Percentiles rank a stretch among this genome's conserved stretches.
These are phyloP conservation scores for Malbranchea cinnamomea DNA, from an alignment of 2,329 filamentous ascomycete genomes.

Conservation along the genomic window DNA sequence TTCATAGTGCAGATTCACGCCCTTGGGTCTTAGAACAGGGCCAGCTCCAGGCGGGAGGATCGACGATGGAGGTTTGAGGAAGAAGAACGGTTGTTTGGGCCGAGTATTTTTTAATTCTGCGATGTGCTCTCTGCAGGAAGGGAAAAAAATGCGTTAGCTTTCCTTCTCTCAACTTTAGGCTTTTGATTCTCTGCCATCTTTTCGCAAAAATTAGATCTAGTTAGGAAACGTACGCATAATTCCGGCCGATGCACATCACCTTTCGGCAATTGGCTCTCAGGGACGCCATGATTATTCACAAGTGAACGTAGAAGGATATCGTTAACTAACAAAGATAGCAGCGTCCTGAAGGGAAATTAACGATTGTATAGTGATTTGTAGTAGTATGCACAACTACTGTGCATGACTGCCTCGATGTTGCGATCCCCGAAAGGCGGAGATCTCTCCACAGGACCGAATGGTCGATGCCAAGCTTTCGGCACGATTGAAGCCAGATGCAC, in stretches of 20 bases:
- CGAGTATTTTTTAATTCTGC: conserved; percentile 74
- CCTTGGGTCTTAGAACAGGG: conserved; percentile 65
- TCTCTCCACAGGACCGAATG: no score
- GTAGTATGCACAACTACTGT: no score
- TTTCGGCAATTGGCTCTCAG: conserved; percentile 46
- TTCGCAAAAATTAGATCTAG: background rate
- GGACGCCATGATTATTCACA: conserved; percentile 28
- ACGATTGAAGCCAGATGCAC: no score
- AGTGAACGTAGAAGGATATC: no score
- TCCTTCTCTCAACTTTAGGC: background rate
- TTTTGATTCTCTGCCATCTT: background rate
- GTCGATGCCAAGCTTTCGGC: no score
- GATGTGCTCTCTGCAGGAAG: conserved; percentile 61
- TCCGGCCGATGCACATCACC: conserved; percentile 85
- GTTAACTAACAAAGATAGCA: no score
- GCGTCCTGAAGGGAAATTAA: no score
- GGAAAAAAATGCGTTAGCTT: no score
- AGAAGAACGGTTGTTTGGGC: conserved; percentile 97
- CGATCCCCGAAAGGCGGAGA: no score
- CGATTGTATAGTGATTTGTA: no score
- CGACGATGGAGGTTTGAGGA: conserved; percentile 83
- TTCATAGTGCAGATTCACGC: conserved; percentile 83
- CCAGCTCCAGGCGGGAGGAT: conserved; percentile 68
- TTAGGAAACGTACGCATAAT: conserved; percentile 63
- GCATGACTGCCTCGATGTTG: no score